Evolutionary conservation across 805 yeast genomes (phyloP).

Genomic region (Komagataella populi): DNA sequence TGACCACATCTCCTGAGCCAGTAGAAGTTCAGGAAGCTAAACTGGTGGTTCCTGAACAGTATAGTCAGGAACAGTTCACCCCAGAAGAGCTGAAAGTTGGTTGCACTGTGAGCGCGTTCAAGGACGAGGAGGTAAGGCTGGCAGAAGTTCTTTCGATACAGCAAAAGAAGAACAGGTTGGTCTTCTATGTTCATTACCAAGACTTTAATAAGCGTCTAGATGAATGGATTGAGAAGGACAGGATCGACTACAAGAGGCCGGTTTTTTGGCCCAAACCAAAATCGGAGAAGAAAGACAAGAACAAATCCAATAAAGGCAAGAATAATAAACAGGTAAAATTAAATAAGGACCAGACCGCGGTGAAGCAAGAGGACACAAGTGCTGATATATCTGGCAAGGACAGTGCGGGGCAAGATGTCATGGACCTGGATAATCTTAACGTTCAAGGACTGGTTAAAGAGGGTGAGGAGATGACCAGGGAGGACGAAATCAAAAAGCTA

Average conservation of each 20-base stretch:
- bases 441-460: slow-evolving; percentile 65
- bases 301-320: slow-evolving; percentile 19
- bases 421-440: slow-evolving; percentile 75
- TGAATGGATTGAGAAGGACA: slow-evolving; percentile 74
- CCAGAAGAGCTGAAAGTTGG: slow-evolving; percentile 52
- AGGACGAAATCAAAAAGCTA: slow-evolving; percentile 83
- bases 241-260: slow-evolving; percentile 61
- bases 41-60: not conserved
- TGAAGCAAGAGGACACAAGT: slow-evolving; percentile 11
- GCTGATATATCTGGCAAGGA: slow-evolving; percentile 14
- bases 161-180: slow-evolving; percentile 59
- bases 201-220: slow-evolving; percentile 94
- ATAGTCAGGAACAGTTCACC: slow-evolving; percentile 8
- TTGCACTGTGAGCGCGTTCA: slow-evolving; percentile 68
- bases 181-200: slow-evolving; percentile 85
- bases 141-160: slow-evolving; percentile 82
- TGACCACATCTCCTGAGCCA: not conserved
- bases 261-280: slow-evolving; percentile 59
- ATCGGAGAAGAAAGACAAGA: slow-evolving; percentile 27
- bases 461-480: slow-evolving; percentile 66
- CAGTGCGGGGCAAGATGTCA: slow-evolving; percentile 30
- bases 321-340: slow-evolving; percentile 12
- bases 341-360: slow-evolving; percentile 15
- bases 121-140: slow-evolving; percentile 65
- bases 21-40: not conserved